These are phyloP conservation scores for Phytophthora sansomeana DNA, from an alignment of 352 stramenopile species.

Conservation along the genomic window DNA sequence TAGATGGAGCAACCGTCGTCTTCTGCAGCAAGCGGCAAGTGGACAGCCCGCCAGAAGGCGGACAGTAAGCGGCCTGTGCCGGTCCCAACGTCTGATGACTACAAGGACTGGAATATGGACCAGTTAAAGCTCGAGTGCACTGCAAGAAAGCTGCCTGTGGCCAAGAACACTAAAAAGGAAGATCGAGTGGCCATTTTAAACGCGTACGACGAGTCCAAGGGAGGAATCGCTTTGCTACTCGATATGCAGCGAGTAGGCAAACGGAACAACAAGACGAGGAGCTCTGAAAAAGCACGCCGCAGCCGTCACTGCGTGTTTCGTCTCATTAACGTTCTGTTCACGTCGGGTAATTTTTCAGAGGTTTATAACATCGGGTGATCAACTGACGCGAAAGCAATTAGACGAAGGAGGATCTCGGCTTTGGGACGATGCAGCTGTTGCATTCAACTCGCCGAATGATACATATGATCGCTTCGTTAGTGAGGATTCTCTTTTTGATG, in stretches of 20 bases:
- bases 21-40: too few relatives aligned
- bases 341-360: not conserved
- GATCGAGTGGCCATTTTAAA: constrained; percentile 4
- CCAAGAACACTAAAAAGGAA: constrained; percentile 15
- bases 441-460: not conserved
- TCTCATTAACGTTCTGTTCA: constrained; percentile 5
- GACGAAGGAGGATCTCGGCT: not conserved
- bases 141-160: not conserved
- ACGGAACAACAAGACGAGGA: not conserved
- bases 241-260: constrained; percentile 1
- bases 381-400: not conserved
- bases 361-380: constrained; percentile 5
- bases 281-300: too few relatives aligned
- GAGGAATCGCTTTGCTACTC: constrained; percentile 1
- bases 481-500: not conserved
- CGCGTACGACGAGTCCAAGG: constrained; percentile 2
- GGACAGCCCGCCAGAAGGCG: constrained; percentile 1
- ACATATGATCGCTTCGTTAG: not conserved
- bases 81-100: not conserved
- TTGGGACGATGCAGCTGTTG: constrained; percentile 1
- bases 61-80: not conserved
- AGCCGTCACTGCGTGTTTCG: constrained; percentile 7
- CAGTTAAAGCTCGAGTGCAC: constrained; percentile 25
- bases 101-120: constrained; percentile 6
- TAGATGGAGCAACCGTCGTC: too few relatives aligned